phyloP scores from a whole-genome alignment of 2,329 filamentous ascomycete species.

The Claviceps maximensis region DNA sequence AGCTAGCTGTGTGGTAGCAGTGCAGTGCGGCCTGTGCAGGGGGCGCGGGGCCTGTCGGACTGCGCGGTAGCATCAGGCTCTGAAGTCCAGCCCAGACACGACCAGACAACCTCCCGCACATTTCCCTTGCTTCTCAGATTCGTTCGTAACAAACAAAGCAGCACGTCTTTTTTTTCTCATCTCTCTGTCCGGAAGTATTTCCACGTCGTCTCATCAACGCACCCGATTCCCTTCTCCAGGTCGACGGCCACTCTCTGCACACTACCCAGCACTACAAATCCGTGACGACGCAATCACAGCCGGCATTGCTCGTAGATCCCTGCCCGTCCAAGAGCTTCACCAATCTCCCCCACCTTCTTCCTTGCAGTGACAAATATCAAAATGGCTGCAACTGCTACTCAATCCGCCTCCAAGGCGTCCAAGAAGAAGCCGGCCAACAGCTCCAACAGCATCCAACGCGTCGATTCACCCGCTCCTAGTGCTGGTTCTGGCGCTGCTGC shows the following conservation, averaged over 20 bases:
- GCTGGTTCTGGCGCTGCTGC: slow-evolving; percentile 31
- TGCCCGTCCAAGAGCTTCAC: slow-evolving; percentile 2
- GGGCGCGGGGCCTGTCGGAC: not conserved
- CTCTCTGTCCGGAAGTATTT: not conserved
- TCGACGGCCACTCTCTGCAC: not conserved
- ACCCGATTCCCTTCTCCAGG: not conserved
- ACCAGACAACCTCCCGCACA: not conserved
- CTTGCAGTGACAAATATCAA: slow-evolving; percentile 4
- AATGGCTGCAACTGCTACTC: slow-evolving; percentile 51
- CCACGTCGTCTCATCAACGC: not conserved
- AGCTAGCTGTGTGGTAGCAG: too few species aligned
- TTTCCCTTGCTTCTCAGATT: not conserved
- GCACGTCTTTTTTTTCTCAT: not conserved
- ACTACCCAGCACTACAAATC: not conserved
- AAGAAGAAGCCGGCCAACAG: slow-evolving; percentile 53
- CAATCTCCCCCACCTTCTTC: slow-evolving; percentile 6
- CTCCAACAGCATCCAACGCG: slow-evolving; percentile 36
- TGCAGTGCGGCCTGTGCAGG: slow-evolving; percentile 1
- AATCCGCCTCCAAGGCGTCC: slow-evolving; percentile 50
- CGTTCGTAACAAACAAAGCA: not conserved
- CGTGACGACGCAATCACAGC: not conserved
- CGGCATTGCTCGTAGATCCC: not conserved
- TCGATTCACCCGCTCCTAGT: slow-evolving; percentile 42
- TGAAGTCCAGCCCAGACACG: slow-evolving; percentile 3
- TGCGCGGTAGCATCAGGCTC: slow-evolving; percentile 4